phyloP scores from a whole-genome alignment of 2,329 filamentous ascomycete genomes.

The Calonectria pteridis region DNA sequence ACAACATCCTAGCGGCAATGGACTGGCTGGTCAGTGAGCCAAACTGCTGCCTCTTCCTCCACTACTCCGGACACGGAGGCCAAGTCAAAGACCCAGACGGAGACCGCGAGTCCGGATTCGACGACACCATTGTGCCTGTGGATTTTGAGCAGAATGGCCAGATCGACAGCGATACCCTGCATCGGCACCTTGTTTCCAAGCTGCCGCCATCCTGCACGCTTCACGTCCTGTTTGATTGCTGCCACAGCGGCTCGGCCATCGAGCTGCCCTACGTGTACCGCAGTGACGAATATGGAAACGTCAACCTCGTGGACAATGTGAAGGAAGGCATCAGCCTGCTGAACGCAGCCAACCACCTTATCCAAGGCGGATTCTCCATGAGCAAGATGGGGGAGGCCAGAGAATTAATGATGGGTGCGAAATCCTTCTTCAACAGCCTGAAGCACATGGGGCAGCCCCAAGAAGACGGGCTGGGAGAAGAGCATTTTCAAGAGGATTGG shows the following conservation, averaged over 20 bases:
- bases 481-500: not conserved
- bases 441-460: not conserved
- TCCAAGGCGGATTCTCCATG: not conserved
- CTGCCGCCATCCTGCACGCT: not conserved
- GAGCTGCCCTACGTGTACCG: conserved; percentile 1
- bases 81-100: not conserved
- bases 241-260: not conserved
- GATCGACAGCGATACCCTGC: not conserved
- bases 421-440: not conserved
- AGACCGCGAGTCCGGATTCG: not conserved
- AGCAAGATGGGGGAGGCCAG: not conserved
- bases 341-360: not conserved
- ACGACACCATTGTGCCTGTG: conserved; percentile 1
- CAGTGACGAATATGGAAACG: not conserved
- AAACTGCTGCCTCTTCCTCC: not conserved
- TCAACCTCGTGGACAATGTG: not conserved
- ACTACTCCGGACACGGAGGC: not conserved
- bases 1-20: not conserved
- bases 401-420: not conserved
- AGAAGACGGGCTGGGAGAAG: not conserved
- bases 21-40: not conserved
- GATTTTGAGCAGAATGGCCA: not conserved
- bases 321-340: not conserved
- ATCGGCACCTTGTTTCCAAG: not conserved
- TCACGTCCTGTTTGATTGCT: not conserved